A percentile compares a stretch with the other conserved stretches of the same genome.
phyloP scores from a whole-genome alignment of 768 basidiomycete species.

The Collybia nuda region DNA sequence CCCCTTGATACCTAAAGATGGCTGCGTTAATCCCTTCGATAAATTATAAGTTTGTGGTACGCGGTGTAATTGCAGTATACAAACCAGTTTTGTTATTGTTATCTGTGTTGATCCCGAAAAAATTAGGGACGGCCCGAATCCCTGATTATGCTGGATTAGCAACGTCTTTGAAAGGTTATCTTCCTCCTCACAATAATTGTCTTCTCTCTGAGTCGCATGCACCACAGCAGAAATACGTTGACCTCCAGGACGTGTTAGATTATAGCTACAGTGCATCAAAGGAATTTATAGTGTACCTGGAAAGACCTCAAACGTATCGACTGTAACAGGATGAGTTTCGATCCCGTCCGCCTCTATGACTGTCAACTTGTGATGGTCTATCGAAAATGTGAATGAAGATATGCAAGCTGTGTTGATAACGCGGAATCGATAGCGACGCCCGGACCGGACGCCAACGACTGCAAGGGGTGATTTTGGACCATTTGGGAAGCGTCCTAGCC shows the following conservation, averaged over 20 bases:
- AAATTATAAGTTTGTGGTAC: too few relatives aligned
- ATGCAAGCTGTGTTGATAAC: constrained; percentile 31
- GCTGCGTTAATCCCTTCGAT: constrained; percentile 34
- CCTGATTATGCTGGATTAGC: too few relatives aligned
- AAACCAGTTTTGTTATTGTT: too few relatives aligned
- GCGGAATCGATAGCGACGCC: constrained; percentile 33
- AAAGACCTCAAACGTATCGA: constrained; percentile 28
- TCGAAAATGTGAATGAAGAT: constrained; percentile 38
- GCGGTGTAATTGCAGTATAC: too few relatives aligned
- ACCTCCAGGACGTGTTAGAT: too few relatives aligned
- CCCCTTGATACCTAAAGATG: constrained; percentile 49
- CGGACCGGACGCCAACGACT: constrained; percentile 29
- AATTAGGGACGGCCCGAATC: constrained; percentile 17
- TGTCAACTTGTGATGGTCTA: constrained; percentile 40
- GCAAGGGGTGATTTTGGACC: constrained; percentile 20
- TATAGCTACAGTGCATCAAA: too few relatives aligned
- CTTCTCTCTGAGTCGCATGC: constrained; percentile 39
- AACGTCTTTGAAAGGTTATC: constrained; percentile 18
- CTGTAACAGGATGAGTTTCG: constrained; percentile 37
- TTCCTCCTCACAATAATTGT: constrained; percentile 44
- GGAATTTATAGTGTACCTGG: too few relatives aligned
- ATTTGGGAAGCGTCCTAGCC: constrained; percentile 31
- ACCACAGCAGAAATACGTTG: constrained; percentile 35
- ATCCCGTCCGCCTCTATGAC: constrained; percentile 52
- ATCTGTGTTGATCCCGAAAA: constrained; percentile 23